A percentile compares a stretch with the other conserved stretches of the same genome.
Evolutionary conservation across 805 yeast genomes (phyloP).

Genomic region (Wickerhamomyces hampshirensis): DNA sequence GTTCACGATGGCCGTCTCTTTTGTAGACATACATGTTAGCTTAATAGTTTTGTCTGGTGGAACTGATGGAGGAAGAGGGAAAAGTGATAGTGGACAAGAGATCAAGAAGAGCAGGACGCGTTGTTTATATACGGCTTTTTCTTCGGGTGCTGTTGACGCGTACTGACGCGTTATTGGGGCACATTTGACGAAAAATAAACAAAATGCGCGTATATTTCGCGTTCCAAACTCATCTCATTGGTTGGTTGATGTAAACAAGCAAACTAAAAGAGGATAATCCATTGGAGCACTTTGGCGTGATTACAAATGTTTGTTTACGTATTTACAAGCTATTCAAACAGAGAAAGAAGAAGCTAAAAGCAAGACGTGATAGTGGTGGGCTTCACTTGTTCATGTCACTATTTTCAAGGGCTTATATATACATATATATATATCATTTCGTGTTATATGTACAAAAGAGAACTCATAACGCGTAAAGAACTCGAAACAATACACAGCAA

Average conservation of each 20-base stretch:
- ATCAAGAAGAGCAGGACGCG: conserved; percentile 7
- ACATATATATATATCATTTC: no score
- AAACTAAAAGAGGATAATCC: conserved; percentile 2
- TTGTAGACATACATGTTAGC: conserved; percentile 70
- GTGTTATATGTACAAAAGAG: no score
- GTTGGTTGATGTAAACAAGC: conserved; percentile 9
- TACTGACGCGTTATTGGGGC: conserved; percentile 6
- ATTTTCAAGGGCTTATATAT: no score
- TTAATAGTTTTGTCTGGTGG: conserved; percentile 1
- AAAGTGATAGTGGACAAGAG: conserved; percentile 1
- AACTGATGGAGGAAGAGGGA: neutral
- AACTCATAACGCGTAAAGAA: no score
- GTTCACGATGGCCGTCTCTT: conserved; percentile 93
- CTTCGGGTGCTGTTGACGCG: conserved; percentile 1
- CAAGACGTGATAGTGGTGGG: no score
- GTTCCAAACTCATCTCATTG: conserved; percentile 10
- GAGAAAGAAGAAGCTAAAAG: neutral
- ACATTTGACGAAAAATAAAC: conserved; percentile 1
- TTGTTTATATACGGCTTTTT: conserved; percentile 5
- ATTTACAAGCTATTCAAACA: neutral
- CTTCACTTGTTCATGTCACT: no score
- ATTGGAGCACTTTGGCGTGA: neutral
- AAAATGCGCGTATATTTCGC: conserved; percentile 4
- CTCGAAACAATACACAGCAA: no score
- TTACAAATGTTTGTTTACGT: neutral